Conservation (phyloP, 164 flowering plant species). For the Chimonanthus praecox region DNA sequence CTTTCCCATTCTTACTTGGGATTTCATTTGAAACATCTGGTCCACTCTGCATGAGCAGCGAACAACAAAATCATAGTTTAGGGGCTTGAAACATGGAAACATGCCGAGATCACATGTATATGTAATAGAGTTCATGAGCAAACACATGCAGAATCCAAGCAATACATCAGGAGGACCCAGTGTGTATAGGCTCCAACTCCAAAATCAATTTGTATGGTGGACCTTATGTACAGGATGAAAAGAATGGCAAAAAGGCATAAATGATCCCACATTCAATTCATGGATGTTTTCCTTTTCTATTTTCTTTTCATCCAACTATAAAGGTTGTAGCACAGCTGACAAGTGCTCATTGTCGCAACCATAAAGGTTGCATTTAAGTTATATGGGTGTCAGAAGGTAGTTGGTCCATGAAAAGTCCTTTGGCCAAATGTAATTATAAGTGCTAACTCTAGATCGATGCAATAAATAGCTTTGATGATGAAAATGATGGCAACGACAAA, state of each 20-base stretch:
- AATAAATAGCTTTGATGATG: too few relatives aligned
- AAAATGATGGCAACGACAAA: too few relatives aligned
- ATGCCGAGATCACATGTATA: neutral
- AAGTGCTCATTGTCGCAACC: too few relatives aligned
- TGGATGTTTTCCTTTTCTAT: too few relatives aligned
- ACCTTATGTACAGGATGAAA: neutral
- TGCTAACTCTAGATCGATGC: too few relatives aligned
- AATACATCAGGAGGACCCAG: neutral
- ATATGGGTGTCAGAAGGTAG: too few relatives aligned
- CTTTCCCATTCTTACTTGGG: constrained; percentile 60
- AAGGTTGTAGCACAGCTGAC: too few relatives aligned
- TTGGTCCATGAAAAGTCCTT: too few relatives aligned
- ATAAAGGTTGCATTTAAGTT: too few relatives aligned
- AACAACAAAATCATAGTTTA: neutral
- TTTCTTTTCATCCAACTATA: too few relatives aligned
- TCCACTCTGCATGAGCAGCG: constrained; percentile 37
- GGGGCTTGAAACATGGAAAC: neutral
- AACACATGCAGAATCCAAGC: neutral
- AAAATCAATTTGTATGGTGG: neutral
- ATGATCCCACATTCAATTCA: neutral
- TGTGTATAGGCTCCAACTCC: too few relatives aligned
- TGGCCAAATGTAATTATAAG: too few relatives aligned
- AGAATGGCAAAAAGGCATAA: neutral
- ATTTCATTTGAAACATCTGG: constrained; percentile 35
- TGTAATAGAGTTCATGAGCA: neutral